These are phyloP conservation scores for Xylaria grammica DNA, from an alignment of 495 filamentous ascomycete genomes.

Conservation along the genomic window DNA sequence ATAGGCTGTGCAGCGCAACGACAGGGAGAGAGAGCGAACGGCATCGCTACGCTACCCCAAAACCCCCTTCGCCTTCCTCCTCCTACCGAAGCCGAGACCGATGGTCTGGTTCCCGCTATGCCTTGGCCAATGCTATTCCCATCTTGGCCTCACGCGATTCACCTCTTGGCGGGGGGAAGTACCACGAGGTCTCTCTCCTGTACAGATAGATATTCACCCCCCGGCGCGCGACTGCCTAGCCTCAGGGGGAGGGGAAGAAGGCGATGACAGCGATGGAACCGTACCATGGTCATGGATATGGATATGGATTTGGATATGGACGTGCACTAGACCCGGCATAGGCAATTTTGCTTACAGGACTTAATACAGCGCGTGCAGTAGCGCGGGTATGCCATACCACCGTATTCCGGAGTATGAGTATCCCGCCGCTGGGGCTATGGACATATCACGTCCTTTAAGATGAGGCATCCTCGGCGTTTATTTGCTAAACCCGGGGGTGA, in stretches of 20 bases:
- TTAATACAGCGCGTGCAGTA: constrained; percentile 4
- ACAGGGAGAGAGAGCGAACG: too few relatives aligned
- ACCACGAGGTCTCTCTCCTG: constrained; percentile 6
- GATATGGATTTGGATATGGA: too few relatives aligned
- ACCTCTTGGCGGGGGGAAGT: constrained; percentile 3
- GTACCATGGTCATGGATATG: constrained; percentile 9
- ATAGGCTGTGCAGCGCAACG: too few relatives aligned
- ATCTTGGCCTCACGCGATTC: not conserved
- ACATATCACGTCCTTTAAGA: not conserved
- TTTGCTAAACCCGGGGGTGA: not conserved
- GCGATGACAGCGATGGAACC: not conserved
- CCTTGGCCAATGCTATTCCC: not conserved
- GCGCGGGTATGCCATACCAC: not conserved
- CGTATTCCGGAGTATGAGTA: not conserved
- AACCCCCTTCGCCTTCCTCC: not conserved
- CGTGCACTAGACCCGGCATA: not conserved
- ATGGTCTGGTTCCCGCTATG: not conserved
- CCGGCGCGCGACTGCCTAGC: not conserved
- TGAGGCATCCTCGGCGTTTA: not conserved
- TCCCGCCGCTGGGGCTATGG: not conserved
- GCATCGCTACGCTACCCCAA: not conserved
- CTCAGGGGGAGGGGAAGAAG: not conserved
- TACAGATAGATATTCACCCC: not conserved
- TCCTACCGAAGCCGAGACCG: constrained; percentile 2
- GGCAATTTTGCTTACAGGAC: not conserved